These are phyloP conservation scores for Cryptosporidium muris DNA, from an alignment of 169 alveolate species.

Conservation along the genomic window DNA sequence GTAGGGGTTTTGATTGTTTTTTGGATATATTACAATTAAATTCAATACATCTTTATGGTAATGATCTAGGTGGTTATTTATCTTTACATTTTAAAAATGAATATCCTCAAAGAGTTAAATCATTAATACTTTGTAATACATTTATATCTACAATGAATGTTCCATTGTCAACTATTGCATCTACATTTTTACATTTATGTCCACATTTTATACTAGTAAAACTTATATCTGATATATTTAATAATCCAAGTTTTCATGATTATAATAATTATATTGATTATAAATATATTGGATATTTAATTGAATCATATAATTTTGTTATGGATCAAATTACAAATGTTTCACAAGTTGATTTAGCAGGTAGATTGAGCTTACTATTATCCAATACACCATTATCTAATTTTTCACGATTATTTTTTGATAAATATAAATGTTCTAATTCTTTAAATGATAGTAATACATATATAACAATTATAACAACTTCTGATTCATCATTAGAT, in stretches of 20 bases:
- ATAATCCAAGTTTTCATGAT: not conserved
- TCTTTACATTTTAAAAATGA: conserved; percentile 31
- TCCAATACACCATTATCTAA: conserved; percentile 11
- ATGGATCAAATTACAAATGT: conserved; percentile 11
- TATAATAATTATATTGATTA: not conserved
- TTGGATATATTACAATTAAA: conserved; percentile 22
- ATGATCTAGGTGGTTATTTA: conserved; percentile 56
- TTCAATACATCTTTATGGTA: conserved; percentile 48
- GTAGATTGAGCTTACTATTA: conserved; percentile 30
- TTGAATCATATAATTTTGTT: conserved; percentile 30
- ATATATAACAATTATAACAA: conserved; percentile 23
- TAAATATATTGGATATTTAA: conserved; percentile 2
- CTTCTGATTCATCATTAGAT: conserved; percentile 37
- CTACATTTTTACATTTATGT: conserved; percentile 44
- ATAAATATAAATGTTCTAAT: not conserved
- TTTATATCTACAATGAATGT: conserved; percentile 41
- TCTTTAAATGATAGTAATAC: conserved; percentile 9
- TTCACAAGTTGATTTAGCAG: conserved; percentile 26
- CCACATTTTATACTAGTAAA: conserved; percentile 49
- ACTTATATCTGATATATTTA: conserved; percentile 54
- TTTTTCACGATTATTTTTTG: not conserved
- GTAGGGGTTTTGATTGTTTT: conserved; percentile 37
- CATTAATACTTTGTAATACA: conserved; percentile 50
- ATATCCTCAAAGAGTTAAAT: conserved; percentile 53
- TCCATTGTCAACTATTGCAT: conserved; percentile 54